Conservation (phyloP, 2,329 filamentous ascomycete genomes). For the Rhytidhysteron rufulum region DNA sequence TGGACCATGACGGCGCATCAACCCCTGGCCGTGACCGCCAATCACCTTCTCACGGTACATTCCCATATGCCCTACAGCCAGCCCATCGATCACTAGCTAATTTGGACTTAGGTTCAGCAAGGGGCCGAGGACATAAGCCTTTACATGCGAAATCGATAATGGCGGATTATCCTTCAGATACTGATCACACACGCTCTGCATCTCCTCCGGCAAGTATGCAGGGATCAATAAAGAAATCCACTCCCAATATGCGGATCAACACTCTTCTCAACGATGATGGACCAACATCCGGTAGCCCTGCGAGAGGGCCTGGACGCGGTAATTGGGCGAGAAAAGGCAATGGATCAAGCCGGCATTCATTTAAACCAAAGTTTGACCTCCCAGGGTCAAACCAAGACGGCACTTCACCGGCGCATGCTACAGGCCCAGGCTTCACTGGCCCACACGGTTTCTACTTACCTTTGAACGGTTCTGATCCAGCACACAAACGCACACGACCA, state of each 20-base stretch:
- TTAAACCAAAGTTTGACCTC: conserved; percentile 31
- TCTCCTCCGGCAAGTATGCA: conserved; percentile 39
- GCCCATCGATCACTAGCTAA: too few relatives aligned
- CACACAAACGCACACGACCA: conserved; percentile 60
- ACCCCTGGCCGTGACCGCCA: conserved; percentile 38
- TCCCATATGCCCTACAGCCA: too few relatives aligned
- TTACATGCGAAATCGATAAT: conserved; percentile 26
- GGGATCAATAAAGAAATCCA: conserved; percentile 33
- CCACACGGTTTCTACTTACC: conserved; percentile 50
- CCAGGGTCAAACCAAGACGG: conserved; percentile 24
- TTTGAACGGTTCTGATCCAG: conserved; percentile 46
- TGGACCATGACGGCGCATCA: conserved; percentile 36
- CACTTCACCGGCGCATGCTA: conserved; percentile 26
- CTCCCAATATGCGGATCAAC: conserved; percentile 46
- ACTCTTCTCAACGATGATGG: conserved; percentile 46
- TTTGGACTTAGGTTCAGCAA: conserved; percentile 23
- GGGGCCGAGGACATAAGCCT: conserved; percentile 28
- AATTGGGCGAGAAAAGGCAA: conserved; percentile 45
- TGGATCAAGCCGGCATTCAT: conserved; percentile 19
- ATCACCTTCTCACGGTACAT: conserved; percentile 35
- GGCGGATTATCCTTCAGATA: conserved; percentile 40
- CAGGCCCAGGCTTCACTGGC: conserved; percentile 41
- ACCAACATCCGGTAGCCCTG: conserved; percentile 24
- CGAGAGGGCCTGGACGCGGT: conserved; percentile 46
- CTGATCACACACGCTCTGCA: conserved; percentile 46